Evolutionary conservation across 805 yeast genomes (phyloP), one percentile per base, ranked within the genome.

Genomic region (Blastobotrys terrestris): DNA sequence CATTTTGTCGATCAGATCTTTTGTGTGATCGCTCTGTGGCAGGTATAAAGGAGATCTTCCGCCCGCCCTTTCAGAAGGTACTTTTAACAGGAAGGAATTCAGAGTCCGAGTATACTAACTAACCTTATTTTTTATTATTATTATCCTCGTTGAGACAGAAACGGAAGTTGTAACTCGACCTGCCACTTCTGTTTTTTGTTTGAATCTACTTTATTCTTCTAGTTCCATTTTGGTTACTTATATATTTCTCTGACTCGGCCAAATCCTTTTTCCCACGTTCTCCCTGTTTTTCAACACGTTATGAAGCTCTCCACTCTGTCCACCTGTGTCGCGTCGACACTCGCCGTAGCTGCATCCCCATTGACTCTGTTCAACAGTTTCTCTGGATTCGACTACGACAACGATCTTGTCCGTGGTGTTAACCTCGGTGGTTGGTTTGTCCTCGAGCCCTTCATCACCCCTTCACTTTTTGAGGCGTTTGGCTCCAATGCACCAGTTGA

Each of bases 381-480:
- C 48, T 20, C 21, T 18, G 53, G 55, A 3, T 67, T 64, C 42
- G 62, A 63, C 59, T 68, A 67, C 53, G 55, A 53, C 46, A 58
- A 45, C 39, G 62, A 60, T 31, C 66, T 65, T 48, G 65, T 68
- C 4, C 66, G 69, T 18, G 72, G 71, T 61, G 89, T 89, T 48
- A 85, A 85, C 63, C 70, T 89, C 31, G 97, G 97, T 57, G 95
- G 96, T 46, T 89, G 96, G 96, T 76, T 89, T 49, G 89, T 89
- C 1, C 70, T 89, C 44, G 97, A 89, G 69, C 89, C 96, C 1
- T 88, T 75, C 68, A 89, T 89, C 64, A 85, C 89, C 0, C 96
- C 96, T 3, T 79, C 90, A 1, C 66, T 87, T 42, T 87, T 88
- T 62, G 77, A 76, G 46, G 77, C 74, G 19, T 76, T 75, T 62